Conservation (phyloP, 1,139 yeast species). For the Blastobotrys aristatus region DNA sequence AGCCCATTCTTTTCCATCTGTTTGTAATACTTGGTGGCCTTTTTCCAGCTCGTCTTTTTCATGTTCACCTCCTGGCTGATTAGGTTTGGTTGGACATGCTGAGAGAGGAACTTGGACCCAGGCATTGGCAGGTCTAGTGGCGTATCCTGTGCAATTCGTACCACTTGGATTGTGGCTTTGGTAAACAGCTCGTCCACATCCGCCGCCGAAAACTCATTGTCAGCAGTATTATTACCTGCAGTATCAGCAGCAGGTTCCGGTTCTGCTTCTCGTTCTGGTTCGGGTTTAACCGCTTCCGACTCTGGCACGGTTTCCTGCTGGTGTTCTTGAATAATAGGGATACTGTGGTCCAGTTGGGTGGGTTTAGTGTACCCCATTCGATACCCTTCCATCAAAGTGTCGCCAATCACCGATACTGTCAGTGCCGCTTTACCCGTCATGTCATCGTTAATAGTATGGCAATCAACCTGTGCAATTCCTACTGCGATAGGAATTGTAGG, state of each 20-base stretch:
- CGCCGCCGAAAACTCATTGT: constrained; percentile 38
- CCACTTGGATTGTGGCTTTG: constrained; percentile 62
- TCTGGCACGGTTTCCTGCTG: constrained; percentile 9
- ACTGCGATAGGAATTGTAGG: constrained; percentile 71
- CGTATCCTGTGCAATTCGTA: constrained; percentile 51
- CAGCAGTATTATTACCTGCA: constrained; percentile 8
- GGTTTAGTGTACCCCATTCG: constrained; percentile 27
- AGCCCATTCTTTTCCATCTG: constrained; percentile 74
- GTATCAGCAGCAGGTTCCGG: background rate
- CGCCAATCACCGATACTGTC: constrained; percentile 37
- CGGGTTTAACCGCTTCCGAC: constrained; percentile 5
- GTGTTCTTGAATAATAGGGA: constrained; percentile 18
- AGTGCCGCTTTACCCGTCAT: constrained; percentile 38
- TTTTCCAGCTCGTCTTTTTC: constrained; percentile 86
- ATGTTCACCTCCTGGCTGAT: constrained; percentile 61
- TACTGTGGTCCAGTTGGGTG: constrained; percentile 19
- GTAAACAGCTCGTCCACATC: constrained; percentile 78
- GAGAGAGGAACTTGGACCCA: constrained; percentile 70
- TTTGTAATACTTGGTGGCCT: constrained; percentile 76
- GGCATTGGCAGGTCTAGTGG: constrained; percentile 52
- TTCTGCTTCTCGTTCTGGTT: background rate
- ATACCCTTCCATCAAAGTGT: constrained; percentile 32
- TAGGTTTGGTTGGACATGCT: constrained; percentile 62
- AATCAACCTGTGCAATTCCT: constrained; percentile 57
- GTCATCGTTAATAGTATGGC: constrained; percentile 33